Evolutionary conservation across 2,329 filamentous ascomycete species (phyloP).

Genomic region (Fusarium buxicola): DNA sequence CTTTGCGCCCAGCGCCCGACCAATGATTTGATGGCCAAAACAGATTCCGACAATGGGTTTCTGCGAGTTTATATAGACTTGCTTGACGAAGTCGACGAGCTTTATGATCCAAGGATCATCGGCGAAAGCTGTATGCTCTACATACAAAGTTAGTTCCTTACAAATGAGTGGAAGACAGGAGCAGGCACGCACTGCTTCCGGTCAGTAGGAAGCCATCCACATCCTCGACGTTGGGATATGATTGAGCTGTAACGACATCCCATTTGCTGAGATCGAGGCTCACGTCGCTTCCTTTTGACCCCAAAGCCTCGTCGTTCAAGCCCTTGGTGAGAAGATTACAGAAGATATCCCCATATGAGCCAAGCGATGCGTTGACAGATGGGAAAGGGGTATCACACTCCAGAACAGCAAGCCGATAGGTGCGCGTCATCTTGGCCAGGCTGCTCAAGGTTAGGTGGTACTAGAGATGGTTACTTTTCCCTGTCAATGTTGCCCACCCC

Average conservation of each 20-base stretch:
- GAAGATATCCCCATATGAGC: constrained; percentile 50
- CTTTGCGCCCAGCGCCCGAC: constrained; percentile 53
- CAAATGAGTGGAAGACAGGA: background rate
- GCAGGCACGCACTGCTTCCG: constrained; percentile 47
- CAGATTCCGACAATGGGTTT: constrained; percentile 58
- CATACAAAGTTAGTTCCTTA: background rate
- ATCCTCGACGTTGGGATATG: constrained; percentile 44
- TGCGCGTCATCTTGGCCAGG: constrained; percentile 34
- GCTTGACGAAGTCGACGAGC: constrained; percentile 51
- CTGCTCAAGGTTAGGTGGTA: background rate
- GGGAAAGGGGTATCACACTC: constrained; percentile 51
- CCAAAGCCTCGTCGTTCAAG: constrained; percentile 36
- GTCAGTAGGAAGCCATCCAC: constrained; percentile 49
- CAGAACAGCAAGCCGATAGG: constrained; percentile 45
- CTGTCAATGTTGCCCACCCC: background rate
- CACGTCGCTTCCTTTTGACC: constrained; percentile 28
- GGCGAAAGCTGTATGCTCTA: constrained; percentile 53
- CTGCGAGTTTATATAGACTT: constrained; percentile 42
- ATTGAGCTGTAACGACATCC: constrained; percentile 47
- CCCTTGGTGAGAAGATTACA: constrained; percentile 44
- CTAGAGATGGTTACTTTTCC: background rate
- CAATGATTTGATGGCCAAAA: constrained; percentile 61
- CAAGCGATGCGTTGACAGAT: constrained; percentile 41
- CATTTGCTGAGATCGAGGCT: constrained; percentile 46
- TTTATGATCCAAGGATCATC: constrained; percentile 56